A percentile compares a stretch with the other conserved stretches of the same genome.
These are phyloP conservation scores for Diaporthe caulivora DNA, from an alignment of 2,329 filamentous ascomycete genomes.

Conservation along the genomic window DNA sequence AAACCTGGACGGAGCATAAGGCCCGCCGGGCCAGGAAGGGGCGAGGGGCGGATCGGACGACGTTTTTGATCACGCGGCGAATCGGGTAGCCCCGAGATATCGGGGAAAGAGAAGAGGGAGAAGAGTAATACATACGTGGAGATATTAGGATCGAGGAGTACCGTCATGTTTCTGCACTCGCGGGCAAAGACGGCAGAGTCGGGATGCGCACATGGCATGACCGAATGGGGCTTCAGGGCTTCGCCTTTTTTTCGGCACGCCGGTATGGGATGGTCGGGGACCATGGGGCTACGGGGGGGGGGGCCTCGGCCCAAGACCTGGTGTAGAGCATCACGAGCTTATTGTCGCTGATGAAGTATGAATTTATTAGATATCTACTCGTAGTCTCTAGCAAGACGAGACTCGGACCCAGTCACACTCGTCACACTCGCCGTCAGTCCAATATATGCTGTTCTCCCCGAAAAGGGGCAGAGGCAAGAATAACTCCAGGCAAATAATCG, in stretches of 20 bases:
- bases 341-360: neutral
- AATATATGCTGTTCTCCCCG: neutral
- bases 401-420: neutral
- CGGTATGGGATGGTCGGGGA: too few species aligned
- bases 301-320: neutral
- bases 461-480: neutral
- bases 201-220: neutral
- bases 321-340: neutral
- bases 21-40: neutral
- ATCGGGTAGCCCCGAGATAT: neutral
- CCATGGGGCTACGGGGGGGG: neutral
- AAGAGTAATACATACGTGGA: neutral
- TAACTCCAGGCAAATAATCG: neutral
- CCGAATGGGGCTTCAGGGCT: neutral
- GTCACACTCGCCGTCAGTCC: neutral
- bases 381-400: neutral
- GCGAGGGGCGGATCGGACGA: neutral
- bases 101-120: too few species aligned
- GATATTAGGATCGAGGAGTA: too few species aligned
- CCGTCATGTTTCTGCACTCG: neutral
- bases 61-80: neutral
- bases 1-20: conserved; percentile 9
- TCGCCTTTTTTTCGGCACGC: too few species aligned
- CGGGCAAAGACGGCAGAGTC: neutral
- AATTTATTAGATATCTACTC: neutral